Conservation (phyloP, 1,284 basidiomycete species). For the Ceratobasidium sp. region DNA sequence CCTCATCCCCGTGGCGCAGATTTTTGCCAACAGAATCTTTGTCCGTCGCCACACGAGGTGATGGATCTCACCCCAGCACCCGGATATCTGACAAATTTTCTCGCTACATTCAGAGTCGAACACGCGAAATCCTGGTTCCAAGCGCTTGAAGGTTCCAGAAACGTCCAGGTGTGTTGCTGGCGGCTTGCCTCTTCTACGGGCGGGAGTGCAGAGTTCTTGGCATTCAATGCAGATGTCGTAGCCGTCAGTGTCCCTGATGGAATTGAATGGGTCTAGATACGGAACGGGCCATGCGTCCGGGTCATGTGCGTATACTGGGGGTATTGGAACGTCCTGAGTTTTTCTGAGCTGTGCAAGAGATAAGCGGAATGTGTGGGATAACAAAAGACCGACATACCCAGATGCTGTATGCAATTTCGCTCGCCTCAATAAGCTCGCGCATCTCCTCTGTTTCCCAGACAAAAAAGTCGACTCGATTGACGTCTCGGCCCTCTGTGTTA, state of each 20-base stretch:
- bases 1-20: too few species aligned
- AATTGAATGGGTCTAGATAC: conserved; percentile 65
- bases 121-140: too few species aligned
- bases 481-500: conserved; percentile 60
- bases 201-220: too few species aligned
- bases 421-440: conserved; percentile 86
- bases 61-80: too few species aligned
- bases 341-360: conserved; percentile 70
- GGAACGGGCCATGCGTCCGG: conserved; percentile 41
- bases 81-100: too few species aligned
- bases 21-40: too few species aligned
- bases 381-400: conserved; percentile 60
- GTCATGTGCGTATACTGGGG: conserved; percentile 47
- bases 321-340: conserved; percentile 78
- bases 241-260: conserved; percentile 73
- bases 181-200: too few species aligned
- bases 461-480: conserved; percentile 71
- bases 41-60: too few species aligned
- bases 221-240: conserved; percentile 90
- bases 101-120: too few species aligned
- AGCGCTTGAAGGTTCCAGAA: too few species aligned
- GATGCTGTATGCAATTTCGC: conserved; percentile 76
- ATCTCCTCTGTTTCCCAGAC: conserved; percentile 89
- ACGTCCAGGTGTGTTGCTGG: too few species aligned
- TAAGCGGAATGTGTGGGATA: background rate